Conservation (phyloP, 768 basidiomycete genomes). For the Lepiota subincarnata region DNA sequence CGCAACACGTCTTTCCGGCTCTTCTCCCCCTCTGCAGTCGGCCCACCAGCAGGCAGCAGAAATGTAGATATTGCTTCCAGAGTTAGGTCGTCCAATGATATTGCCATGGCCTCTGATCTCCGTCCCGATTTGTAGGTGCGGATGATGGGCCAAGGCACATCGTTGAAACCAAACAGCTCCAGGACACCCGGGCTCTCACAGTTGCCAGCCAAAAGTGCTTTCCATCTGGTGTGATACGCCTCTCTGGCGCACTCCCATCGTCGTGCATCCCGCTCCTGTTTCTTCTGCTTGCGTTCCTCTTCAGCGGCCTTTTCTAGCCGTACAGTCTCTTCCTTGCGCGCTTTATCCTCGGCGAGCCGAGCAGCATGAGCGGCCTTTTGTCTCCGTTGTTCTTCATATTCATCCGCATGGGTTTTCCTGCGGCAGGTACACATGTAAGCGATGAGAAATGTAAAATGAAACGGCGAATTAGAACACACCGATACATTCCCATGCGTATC, state of each 20-base stretch:
- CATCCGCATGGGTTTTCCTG: conserved; percentile 66
- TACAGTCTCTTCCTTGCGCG: conserved; percentile 47
- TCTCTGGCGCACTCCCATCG: conserved; percentile 43
- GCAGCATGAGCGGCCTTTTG: conserved; percentile 51
- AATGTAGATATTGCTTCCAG: conserved; percentile 54
- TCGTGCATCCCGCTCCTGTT: conserved; percentile 41
- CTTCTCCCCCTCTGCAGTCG: conserved; percentile 33
- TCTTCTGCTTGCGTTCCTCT: conserved; percentile 47
- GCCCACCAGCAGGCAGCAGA: conserved; percentile 34
- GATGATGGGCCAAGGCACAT: conserved; percentile 74
- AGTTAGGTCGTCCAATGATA: conserved; percentile 48
- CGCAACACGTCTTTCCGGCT: conserved; percentile 57
- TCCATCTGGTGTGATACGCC: conserved; percentile 59
- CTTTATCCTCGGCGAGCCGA: conserved; percentile 50
- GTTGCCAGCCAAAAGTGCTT: conserved; percentile 34
- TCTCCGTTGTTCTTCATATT: conserved; percentile 59
- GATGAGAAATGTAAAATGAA: background rate
- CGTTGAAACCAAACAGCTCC: conserved; percentile 40
- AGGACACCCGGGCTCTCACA: conserved; percentile 16
- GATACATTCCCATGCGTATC: conserved; percentile 84
- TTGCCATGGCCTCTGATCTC: conserved; percentile 13
- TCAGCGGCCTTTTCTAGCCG: conserved; percentile 48
- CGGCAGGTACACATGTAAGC: conserved; percentile 3
- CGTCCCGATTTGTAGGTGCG: conserved; percentile 23
- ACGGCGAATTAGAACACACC: conserved; percentile 37